These are phyloP conservation scores for Pythium dissimile DNA, from an alignment of 352 stramenopile genomes.

Conservation along the genomic window DNA sequence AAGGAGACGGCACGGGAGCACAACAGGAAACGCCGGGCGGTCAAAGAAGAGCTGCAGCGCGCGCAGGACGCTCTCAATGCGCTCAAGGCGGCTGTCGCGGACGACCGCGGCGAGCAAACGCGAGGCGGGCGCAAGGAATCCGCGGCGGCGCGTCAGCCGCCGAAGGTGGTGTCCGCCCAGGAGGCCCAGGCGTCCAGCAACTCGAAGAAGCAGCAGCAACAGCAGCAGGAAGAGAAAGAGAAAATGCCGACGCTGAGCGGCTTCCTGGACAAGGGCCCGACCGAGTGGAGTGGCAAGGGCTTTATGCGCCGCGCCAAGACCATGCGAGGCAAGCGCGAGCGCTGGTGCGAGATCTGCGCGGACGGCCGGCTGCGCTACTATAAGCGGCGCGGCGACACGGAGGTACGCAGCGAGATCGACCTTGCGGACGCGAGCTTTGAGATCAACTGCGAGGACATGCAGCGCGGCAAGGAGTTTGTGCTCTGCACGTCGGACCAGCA, in stretches of 20 bases:
- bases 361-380: constrained; percentile 83
- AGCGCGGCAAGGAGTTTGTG: constrained; percentile 74
- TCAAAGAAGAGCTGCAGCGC: constrained; percentile 74
- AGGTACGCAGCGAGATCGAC: constrained; percentile 82
- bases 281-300: constrained; percentile 73
- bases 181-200: not conserved
- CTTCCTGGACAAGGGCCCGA: constrained; percentile 85
- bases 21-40: constrained; percentile 62
- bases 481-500: constrained; percentile 80
- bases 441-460: constrained; percentile 74
- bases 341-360: constrained; percentile 77
- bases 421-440: constrained; percentile 76
- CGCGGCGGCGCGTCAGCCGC: not conserved
- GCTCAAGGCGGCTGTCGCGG: constrained; percentile 37
- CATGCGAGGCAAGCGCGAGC: constrained; percentile 79
- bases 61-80: constrained; percentile 64
- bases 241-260: constrained; percentile 74
- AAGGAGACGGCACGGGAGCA: constrained; percentile 75
- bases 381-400: constrained; percentile 79
- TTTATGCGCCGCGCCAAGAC: constrained; percentile 84
- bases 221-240: constrained; percentile 19
- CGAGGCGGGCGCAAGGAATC: constrained; percentile 17
- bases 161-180: constrained; percentile 5
- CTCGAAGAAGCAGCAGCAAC: constrained; percentile 20
- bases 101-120: constrained; percentile 5